These are phyloP conservation scores for Cercospora sp. DNA, from an alignment of 2,329 filamentous ascomycete species.

Conservation along the genomic window DNA sequence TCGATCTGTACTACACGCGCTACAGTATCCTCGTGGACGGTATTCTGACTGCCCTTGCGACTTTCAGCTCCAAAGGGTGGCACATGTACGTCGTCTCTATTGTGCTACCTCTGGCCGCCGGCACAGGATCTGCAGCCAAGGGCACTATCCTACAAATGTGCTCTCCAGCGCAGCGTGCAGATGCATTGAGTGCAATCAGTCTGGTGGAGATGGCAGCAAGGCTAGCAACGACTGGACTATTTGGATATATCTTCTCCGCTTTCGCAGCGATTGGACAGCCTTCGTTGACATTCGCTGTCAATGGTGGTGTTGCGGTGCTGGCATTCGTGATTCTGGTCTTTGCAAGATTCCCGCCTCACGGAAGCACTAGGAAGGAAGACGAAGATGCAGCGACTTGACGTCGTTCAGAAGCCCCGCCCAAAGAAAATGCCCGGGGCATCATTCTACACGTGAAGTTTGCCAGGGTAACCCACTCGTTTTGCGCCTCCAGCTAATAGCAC, in stretches of 20 bases:
- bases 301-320: slow-evolving; percentile 61
- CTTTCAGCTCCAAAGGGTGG: slow-evolving; percentile 64
- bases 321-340: slow-evolving; percentile 51
- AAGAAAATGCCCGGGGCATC: background rate
- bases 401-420: background rate
- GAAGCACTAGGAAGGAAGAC: slow-evolving; percentile 37
- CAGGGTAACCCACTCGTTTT: background rate
- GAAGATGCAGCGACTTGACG: slow-evolving; percentile 8
- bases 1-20: slow-evolving; percentile 67
- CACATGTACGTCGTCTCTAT: slow-evolving; percentile 69
- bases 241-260: slow-evolving; percentile 66
- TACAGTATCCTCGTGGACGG: slow-evolving; percentile 68
- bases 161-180: slow-evolving; percentile 59
- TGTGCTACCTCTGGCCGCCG: slow-evolving; percentile 67
- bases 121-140: slow-evolving; percentile 68
- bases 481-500: background rate
- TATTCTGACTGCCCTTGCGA: slow-evolving; percentile 61
- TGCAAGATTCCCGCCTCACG: slow-evolving; percentile 49
- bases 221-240: slow-evolving; percentile 62
- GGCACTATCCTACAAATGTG: slow-evolving; percentile 74
- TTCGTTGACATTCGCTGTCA: slow-evolving; percentile 66
- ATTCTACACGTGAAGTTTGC: background rate
- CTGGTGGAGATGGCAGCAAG: slow-evolving; percentile 69
- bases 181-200: slow-evolving; percentile 69
- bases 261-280: slow-evolving; percentile 62